phyloP scores from a whole-genome alignment of 208 protist species.

The Ichthyophonus hoferi region DNA sequence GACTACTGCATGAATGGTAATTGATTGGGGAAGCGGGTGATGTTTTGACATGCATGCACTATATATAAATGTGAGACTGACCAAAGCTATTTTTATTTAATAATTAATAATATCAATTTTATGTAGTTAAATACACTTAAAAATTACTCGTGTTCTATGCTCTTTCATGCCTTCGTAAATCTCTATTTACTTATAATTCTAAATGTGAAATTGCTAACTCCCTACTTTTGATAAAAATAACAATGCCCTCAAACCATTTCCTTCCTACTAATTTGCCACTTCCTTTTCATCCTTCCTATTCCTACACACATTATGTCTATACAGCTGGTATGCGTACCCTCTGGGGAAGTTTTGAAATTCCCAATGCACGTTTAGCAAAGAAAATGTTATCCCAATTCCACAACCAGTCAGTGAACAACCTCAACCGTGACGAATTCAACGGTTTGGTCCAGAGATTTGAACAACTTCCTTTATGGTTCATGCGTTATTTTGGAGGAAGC shows the following conservation, averaged over 20 bases:
- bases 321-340: conserved; percentile 53
- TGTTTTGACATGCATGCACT: too few relatives aligned
- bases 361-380: conserved; percentile 52
- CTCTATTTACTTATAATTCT: too few relatives aligned
- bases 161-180: too few relatives aligned
- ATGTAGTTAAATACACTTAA: too few relatives aligned
- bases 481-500: conserved; percentile 63
- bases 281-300: neutral
- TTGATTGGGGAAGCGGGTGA: neutral
- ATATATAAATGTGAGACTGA: too few relatives aligned
- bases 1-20: conserved; percentile 48
- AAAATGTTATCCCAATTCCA: conserved; percentile 61
- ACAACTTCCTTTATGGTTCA: conserved; percentile 61
- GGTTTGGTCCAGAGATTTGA: conserved; percentile 39
- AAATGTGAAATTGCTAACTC: too few relatives aligned
- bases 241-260: too few relatives aligned
- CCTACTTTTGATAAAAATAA: too few relatives aligned
- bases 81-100: too few relatives aligned
- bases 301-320: neutral
- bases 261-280: too few relatives aligned
- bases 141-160: too few relatives aligned
- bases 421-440: conserved; percentile 38
- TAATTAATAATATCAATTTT: too few relatives aligned
- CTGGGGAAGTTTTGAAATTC: conserved; percentile 69
- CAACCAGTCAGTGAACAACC: neutral